A percentile compares a stretch with the other conserved stretches of the same genome.
phyloP scores from a whole-genome alignment of 2,329 filamentous ascomycete genomes.

The Aspergillus ruber region DNA sequence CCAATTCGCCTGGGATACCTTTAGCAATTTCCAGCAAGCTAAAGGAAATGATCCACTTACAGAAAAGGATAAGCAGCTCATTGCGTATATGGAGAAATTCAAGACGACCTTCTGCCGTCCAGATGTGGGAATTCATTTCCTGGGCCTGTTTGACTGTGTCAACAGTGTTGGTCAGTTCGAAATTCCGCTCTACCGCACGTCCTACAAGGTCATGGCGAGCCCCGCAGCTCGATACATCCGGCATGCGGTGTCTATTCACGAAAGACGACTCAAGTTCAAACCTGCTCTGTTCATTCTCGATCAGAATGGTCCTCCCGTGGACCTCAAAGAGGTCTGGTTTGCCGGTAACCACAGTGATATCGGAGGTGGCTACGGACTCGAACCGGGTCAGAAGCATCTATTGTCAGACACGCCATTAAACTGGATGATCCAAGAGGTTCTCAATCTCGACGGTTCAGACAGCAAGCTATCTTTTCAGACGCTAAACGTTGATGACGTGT shows the following conservation, averaged over 20 bases:
- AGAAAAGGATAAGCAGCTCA: constrained; percentile 10
- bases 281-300: constrained; percentile 38
- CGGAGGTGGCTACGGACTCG: constrained; percentile 47
- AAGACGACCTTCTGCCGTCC: constrained; percentile 45
- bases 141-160: constrained; percentile 53
- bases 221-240: constrained; percentile 43
- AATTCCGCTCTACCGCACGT: constrained; percentile 20
- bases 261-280: constrained; percentile 52
- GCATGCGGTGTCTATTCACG: constrained; percentile 50
- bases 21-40: constrained; percentile 26
- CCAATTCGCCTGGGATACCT: constrained; percentile 40
- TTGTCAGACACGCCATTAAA: constrained; percentile 47
- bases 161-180: constrained; percentile 36
- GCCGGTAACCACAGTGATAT: constrained; percentile 50
- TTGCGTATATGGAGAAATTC: constrained; percentile 37
- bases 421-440: constrained; percentile 49
- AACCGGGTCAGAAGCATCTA: constrained; percentile 19
- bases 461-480: constrained; percentile 28
- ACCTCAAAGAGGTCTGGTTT: constrained; percentile 52
- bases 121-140: constrained; percentile 46
- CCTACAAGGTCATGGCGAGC: constrained; percentile 29
- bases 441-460: constrained; percentile 14
- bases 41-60: constrained; percentile 18
- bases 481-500: constrained; percentile 22
- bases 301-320: constrained; percentile 26